Base-by-base conservation (phyloP, 805 yeast species). In the Maudiozyma serrabonitensis region DNA sequence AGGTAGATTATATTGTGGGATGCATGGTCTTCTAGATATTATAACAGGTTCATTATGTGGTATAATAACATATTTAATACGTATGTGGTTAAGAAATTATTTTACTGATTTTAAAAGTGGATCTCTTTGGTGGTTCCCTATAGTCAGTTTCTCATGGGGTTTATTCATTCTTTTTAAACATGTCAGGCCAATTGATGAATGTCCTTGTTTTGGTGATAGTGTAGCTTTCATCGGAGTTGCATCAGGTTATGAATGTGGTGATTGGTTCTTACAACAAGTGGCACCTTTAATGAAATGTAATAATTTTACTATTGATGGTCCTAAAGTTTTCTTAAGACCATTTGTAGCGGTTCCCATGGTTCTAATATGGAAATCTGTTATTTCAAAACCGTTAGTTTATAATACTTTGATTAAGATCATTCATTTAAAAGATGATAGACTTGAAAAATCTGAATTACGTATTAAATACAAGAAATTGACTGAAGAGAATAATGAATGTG, bases 201-300 rank as follows among this genome's bases (percentile, higher is more conserved):
- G 99, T 63, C 99, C 99, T 0, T 93, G 99, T 64, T 91, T 84
- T 61, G 97, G 89, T 60, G 99, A 93, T 63, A 81, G 90, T 18
- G 96, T 91, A 21, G 95, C 98, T 4, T 93, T 93, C 59, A 71
- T 90, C 48, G 96, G 96, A 6, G 97, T 90, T 42, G 73, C 88
- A 8, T 69, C 82, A 38, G 99, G 99, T 0, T 59, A 84, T 8
- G 95, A 85, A 54, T 54, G 83, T 35, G 75, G 82, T 19, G 79
- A 76, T 57, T 81, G 84, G 81, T 52, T 67, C 11, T 63, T 63
- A 34, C 62, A 75, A 6, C 59, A 61, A n/a, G 46, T 51, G 16
- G 35, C 42, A 7, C 32, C 45, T 23, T 35, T 37, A n/a, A 42
- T 47, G 11, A 32, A 39, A 25, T 47, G 52, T 38, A 49, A 51